phyloP scores from a whole-genome alignment of 2,329 filamentous ascomycete genomes.

The Sporothrix protearum region DNA sequence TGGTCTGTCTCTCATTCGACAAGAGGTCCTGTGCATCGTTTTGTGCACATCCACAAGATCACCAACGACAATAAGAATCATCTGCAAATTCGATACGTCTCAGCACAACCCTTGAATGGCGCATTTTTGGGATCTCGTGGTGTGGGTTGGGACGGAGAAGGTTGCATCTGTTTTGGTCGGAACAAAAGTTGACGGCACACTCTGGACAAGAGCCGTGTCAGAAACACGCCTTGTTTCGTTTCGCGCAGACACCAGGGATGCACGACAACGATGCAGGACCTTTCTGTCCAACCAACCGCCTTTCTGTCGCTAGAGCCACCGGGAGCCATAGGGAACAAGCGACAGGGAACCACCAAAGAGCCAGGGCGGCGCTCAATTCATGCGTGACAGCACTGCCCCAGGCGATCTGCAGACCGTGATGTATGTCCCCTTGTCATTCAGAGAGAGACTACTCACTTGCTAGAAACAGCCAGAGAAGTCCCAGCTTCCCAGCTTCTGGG shows the following conservation, averaged over 20 bases:
- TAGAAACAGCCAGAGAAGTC: neutral
- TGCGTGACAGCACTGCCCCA: constrained; percentile 12
- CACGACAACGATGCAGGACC: neutral
- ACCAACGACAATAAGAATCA: neutral
- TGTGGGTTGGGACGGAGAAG: constrained; percentile 6
- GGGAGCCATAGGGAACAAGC: neutral
- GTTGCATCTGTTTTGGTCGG: constrained; percentile 1
- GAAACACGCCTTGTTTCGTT: constrained; percentile 18
- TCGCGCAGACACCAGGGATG: constrained; percentile 1
- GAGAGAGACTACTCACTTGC: neutral
- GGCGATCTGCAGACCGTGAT: constrained; percentile 7
- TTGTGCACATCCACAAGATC: neutral
- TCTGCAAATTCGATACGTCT: constrained; percentile 1
- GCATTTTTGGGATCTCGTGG: no score
- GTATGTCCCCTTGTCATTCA: no score
- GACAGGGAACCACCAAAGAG: neutral
- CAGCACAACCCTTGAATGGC: neutral
- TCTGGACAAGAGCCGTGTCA: neutral
- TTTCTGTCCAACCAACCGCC: neutral
- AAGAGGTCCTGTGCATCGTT: neutral
- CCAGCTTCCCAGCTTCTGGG: neutral
- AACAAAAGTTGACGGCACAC: neutral
- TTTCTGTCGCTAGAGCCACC: no score
- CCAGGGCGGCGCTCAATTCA: neutral
- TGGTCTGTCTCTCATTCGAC: neutral